A percentile compares a stretch with the other conserved stretches of the same genome.
Conservation (phyloP, 352 stramenopile species). For the Pythium guiyangense region DNA sequence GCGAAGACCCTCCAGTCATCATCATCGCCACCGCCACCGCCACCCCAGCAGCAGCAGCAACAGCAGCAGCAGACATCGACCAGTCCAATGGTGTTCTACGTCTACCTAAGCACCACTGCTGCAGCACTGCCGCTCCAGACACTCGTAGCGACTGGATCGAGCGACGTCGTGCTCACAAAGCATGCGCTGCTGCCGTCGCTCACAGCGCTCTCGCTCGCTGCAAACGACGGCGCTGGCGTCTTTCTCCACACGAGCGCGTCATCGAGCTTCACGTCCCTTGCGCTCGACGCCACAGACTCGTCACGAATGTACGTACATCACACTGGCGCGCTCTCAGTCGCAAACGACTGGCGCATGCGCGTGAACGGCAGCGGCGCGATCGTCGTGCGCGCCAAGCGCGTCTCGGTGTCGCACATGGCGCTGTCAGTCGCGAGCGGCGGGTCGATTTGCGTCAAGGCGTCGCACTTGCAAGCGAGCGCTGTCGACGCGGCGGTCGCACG, state of each 20-base stretch:
- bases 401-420: not conserved
- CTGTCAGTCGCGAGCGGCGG: not conserved
- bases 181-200: not conserved
- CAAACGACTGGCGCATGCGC: not conserved
- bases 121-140: not conserved
- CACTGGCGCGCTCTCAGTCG: not conserved
- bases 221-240: not conserved
- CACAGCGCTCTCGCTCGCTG: not conserved
- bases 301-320: conserved; percentile 1
- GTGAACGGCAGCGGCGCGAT: conserved; percentile 3
- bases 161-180: conserved; percentile 10
- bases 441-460: conserved; percentile 1
- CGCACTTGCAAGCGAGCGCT: not conserved
- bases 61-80: not conserved
- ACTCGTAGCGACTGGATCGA: conserved; percentile 1
- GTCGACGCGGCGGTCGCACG: too few species aligned
- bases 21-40: too few species aligned
- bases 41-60: too few species aligned
- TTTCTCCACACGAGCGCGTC: not conserved
- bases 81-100: not conserved
- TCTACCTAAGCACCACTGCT: conserved; percentile 1
- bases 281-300: not conserved
- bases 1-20: not conserved
- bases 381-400: not conserved
- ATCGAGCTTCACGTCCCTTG: not conserved